These are phyloP conservation scores for Spinellus fusiger DNA, from an alignment of 192 early-diverging fungal species.

Conservation along the genomic window DNA sequence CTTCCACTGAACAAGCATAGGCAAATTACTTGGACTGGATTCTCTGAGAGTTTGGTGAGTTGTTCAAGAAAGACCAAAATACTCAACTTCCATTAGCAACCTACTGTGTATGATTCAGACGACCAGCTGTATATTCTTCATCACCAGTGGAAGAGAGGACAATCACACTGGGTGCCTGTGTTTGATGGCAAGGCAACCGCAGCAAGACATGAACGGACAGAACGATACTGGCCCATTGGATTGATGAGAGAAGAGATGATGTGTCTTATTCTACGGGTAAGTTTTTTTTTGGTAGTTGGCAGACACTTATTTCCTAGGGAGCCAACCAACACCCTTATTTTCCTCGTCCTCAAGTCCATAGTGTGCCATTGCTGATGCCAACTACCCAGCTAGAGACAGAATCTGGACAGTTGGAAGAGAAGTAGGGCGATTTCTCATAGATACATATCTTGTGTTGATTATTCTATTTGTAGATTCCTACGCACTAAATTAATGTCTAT, in stretches of 20 bases:
- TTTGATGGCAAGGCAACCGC: constrained; percentile 56
- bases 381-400: constrained; percentile 48
- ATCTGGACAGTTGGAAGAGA: constrained; percentile 32
- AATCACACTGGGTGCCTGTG: constrained; percentile 78
- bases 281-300: background rate
- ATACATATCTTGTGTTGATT: no score
- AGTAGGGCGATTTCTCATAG: no score
- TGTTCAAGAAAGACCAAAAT: constrained; percentile 3
- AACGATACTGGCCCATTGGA: constrained; percentile 84
- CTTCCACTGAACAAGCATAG: constrained; percentile 59
- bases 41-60: constrained; percentile 68
- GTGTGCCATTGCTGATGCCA: constrained; percentile 63
- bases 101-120: constrained; percentile 72
- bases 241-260: constrained; percentile 64
- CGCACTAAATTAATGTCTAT: constrained; percentile 45
- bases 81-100: constrained; percentile 41
- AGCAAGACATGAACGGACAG: constrained; percentile 34
- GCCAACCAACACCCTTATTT: constrained; percentile 54
- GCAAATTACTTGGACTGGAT: constrained; percentile 76
- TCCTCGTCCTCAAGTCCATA: constrained; percentile 64
- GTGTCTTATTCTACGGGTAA: constrained; percentile 67
- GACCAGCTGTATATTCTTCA: constrained; percentile 72
- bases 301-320: constrained; percentile 28
- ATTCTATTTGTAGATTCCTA: constrained; percentile 36
- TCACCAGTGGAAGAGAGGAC: constrained; percentile 53